These are phyloP conservation scores for Cylindricascospora bacillispora DNA, from an alignment of 1,139 yeast species.

Conservation along the genomic window DNA sequence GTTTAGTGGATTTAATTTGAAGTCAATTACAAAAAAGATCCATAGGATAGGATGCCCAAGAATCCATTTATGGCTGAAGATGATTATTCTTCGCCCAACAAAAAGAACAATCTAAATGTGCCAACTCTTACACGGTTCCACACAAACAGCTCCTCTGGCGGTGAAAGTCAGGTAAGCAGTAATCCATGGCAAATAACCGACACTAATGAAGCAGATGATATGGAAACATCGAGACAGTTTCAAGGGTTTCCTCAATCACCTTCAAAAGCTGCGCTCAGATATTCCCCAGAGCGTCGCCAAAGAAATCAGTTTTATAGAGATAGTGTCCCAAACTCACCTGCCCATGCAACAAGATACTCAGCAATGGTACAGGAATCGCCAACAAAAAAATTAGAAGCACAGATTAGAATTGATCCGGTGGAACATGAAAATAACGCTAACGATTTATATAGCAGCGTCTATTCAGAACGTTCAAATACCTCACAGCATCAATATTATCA, in stretches of 20 bases:
- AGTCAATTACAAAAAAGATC: no score
- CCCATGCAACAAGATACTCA: conserved; percentile 26
- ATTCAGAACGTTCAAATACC: conserved; percentile 4
- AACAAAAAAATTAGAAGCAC: conserved; percentile 38
- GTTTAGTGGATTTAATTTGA: no score
- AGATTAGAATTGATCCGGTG: conserved; percentile 30
- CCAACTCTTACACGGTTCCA: no score
- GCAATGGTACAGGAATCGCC: conserved; percentile 59
- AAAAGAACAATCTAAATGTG: no score
- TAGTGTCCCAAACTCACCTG: conserved; percentile 22
- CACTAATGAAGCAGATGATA: conserved; percentile 8
- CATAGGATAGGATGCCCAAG: conserved; percentile 17
- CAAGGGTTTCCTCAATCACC: conserved; percentile 29
- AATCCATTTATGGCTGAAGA: conserved; percentile 26
- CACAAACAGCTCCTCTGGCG: no score
- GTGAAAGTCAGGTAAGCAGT: no score
- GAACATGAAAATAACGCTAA: conserved; percentile 9
- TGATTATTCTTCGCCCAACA: conserved; percentile 16
- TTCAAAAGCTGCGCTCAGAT: conserved; percentile 33
- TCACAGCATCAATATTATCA: conserved; percentile 1
- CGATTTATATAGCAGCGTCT: conserved; percentile 7
- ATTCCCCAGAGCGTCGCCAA: conserved; percentile 26
- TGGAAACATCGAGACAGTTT: conserved; percentile 16
- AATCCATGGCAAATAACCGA: no score
- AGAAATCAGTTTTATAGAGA: conserved; percentile 21